Base-by-base conservation (phyloP, 2,329 filamentous ascomycete species). In the Colletotrichum somersetense region DNA sequence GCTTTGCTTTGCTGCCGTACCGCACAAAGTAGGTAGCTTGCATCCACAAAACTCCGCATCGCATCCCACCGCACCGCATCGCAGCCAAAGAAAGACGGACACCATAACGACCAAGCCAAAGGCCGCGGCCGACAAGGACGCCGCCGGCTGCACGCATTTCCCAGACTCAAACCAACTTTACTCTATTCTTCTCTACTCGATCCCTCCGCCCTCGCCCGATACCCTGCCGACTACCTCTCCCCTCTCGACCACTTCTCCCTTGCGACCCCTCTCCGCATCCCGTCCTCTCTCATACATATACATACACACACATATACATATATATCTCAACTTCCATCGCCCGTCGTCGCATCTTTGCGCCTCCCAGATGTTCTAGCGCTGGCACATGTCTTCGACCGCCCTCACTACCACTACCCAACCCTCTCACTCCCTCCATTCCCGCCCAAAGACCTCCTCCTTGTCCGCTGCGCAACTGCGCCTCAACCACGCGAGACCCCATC, bases 351-450 rank as follows among this genome's bases (percentile, higher is more conserved):
- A 53, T 38, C 46, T 14, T 56, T 62, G 56, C 57, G 48, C 67
- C 48, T 71, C 71, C 63, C 46, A n/a, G 50, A 72, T 74, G 71
- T 66, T 23, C 55, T 64, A 67, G 65, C 62, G 57, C 59, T 58
- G 52, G 65, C 71, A 71, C 67, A 73, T 74, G 73, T 74, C 73
- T 68, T 71, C 73, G 61, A 71, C 64, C 55, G 67, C 53, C 46
- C 40, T 73, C 38, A 72, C 64, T 16, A 63, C 71, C 38, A 63
- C 26, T 26, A 63, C 33, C 26, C 61, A 69, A 44, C 35, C 63
- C 46, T 55, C 65, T 6, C 59, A 44, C 70, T 57, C 70, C 72
- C 62, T 73, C 69, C 61, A 56, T 68, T 66, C 64, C 59, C 71
- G 52, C 64, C 70, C 56, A 64, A 62, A 61, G 48, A 50, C 65